Conservation (phyloP, 2,329 filamentous ascomycete species). For the Claviceps pazoutovae region DNA sequence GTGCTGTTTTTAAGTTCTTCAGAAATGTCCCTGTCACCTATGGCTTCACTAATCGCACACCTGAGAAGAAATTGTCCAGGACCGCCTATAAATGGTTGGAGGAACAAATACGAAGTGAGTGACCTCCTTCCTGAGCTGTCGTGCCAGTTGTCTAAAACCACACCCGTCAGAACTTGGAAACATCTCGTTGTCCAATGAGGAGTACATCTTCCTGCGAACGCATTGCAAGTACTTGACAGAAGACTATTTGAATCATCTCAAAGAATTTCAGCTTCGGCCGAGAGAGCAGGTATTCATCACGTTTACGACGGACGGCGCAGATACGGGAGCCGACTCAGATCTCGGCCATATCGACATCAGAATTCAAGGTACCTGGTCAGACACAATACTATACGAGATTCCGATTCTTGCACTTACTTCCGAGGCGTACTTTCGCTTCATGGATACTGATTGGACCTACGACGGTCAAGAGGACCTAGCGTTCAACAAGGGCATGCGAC, state of each 20-base stretch:
- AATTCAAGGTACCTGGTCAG: conserved; percentile 74
- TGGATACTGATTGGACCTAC: conserved; percentile 85
- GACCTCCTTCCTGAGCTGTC: not conserved
- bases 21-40: conserved; percentile 73
- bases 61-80: conserved; percentile 79
- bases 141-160: not conserved
- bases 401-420: conserved; percentile 83
- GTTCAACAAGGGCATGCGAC: conserved; percentile 60
- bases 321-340: conserved; percentile 50
- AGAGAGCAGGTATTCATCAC: conserved; percentile 62
- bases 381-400: conserved; percentile 96
- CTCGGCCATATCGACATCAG: conserved; percentile 63
- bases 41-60: conserved; percentile 88
- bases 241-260: conserved; percentile 69
- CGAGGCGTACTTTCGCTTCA: conserved; percentile 95
- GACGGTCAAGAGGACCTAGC: conserved; percentile 76
- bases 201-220: conserved; percentile 62
- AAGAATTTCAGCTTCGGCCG: conserved; percentile 68
- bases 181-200: conserved; percentile 64
- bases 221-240: conserved; percentile 69
- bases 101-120: conserved; percentile 63
- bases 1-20: conserved; percentile 85
- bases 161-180: conserved; percentile 56
- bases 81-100: conserved; percentile 75
- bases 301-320: conserved; percentile 42